Percentiles rank a stretch among this genome's conserved stretches.
These are phyloP conservation scores for Artemisia tridentata DNA, from an alignment of 129 eudicot genomes.

Conservation along the genomic window DNA sequence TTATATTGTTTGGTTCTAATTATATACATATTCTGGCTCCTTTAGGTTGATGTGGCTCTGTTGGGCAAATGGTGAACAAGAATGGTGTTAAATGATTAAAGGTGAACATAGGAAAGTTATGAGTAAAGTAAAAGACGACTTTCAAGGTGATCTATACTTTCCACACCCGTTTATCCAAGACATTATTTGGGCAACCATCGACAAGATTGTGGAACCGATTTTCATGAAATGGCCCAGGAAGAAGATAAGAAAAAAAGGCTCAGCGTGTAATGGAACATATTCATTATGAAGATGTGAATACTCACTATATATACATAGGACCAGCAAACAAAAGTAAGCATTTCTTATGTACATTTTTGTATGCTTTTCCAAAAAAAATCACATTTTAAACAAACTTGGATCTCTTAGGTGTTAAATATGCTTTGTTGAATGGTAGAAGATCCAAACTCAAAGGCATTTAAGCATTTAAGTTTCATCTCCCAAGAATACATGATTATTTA, in stretches of 20 bases:
- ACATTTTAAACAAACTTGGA: no score
- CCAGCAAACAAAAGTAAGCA: conserved; percentile 74
- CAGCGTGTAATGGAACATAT: conserved; percentile 72
- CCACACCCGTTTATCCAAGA: conserved; percentile 86
- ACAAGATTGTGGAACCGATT: conserved; percentile 71
- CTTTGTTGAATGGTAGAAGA: conserved; percentile 96
- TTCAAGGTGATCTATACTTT: conserved; percentile 89
- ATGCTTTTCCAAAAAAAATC: background rate
- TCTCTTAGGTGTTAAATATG: conserved; percentile 77
- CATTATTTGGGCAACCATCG: conserved; percentile 77
- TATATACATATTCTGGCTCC: no score
- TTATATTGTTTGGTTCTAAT: no score
- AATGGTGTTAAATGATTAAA: no score
- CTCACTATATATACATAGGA: conserved; percentile 85
- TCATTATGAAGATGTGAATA: conserved; percentile 90
- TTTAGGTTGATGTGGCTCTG: no score
- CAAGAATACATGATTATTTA: conserved; percentile 73
- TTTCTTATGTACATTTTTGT: background rate
- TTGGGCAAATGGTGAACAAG: no score
- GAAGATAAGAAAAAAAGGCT: conserved; percentile 76
- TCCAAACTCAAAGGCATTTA: conserved; percentile 89
- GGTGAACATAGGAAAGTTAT: no score
- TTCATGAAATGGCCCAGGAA: conserved; percentile 79
- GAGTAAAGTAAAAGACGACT: no score
- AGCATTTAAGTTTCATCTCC: conserved; percentile 87